Base-by-base conservation (phyloP, 1,284 basidiomycete species). In the Cutaneotrichosporon arboriforme region DNA sequence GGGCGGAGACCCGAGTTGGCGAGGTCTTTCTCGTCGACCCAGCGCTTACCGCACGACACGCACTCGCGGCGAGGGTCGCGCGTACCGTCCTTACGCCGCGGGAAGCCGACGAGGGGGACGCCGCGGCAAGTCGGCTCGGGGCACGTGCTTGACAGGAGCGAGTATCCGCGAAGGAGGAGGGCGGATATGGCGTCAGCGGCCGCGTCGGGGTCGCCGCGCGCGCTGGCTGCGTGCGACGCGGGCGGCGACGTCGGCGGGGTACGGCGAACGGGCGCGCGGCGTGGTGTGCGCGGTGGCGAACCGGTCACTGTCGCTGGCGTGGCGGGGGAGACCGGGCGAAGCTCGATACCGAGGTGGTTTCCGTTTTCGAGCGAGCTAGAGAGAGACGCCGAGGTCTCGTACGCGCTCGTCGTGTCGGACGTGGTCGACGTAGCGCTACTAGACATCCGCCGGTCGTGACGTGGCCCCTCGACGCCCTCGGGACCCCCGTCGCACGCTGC, bases 401-500 rank as follows among this genome's bases (percentile, higher is more conserved):
- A 35, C 4, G 35, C 17, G 7, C 48, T 35, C 14, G 21, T n/a
- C n/a, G n/a, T n/a, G n/a, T n/a, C n/a, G n/a, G n/a, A n/a, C n/a
- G n/a, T 9, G 18, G 26, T 21, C 20, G 46, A 43, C 26, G 43
- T 55, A 20, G 41, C 46, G 12, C 45, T 18, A 10, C 43, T 4
- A 12, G 46, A 42, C 15, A 44, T 2, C 17, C 20, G 18, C 15
- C 37, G 13, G 18, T 39, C 13, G 4, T 23, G 22, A 18, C 21
- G 8, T 33, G 17, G n/a, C n/a, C n/a, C 15, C 49, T 35, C 1
- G 40, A 15, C 23, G 14, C 37, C 51, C 13, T 49, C 57, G 12
- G 65, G 65, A 3, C 58, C 55, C 2, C 88, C 2, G 55, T 76
- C 71, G 48, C 74, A 76, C 9, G 59, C 45, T 1, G 70, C 74